Evolutionary conservation across 2,329 filamentous ascomycete genomes (phyloP), one percentile per base, ranked within the genome.

Genomic region (Diplodia corticola): DNA sequence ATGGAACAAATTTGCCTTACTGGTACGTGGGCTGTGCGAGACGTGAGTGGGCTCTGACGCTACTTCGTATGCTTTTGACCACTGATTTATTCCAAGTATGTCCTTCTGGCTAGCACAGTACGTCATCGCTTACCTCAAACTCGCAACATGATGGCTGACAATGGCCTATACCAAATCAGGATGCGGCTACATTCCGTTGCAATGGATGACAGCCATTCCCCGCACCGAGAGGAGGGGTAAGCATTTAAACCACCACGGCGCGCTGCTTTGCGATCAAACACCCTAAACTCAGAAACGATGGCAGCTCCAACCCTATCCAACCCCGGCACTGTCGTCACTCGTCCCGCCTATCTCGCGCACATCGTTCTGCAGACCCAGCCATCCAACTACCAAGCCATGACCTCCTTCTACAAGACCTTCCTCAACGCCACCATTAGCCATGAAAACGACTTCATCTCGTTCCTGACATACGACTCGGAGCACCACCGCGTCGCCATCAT

Each of bases 401-500:
- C 75, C 2, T 67, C 73, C 5, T 82, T 76, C 68, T 81, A 80
- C 70, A 71, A 71, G 50, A 71, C 68, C 3, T 78, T 81, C 63
- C 73, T 81, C 2, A 74, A 77, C 51, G 80, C 74, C 10, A 69
- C 67, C 4, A 67, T 75, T 7, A 67, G 69, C 30, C 70, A 69
- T 65, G 68, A 74, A 37, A 73, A 69, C 49, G 69, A 73, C 7
- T 22, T 15, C 26, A 26, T 46, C n/a, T 37, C 76, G 1, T 83
- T 83, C 67, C 67, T 83, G 28, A 73, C 74, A 4, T 83, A 81
- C 73, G 81, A 83, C 69, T 72, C 80, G 0, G 81, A 83, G 69
- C 81, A 83, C 68, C 82, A 84, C 70, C 80, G 82, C 33, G 73
- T 83, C 40, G 81, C 79, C n/a, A 73, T 83, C 50, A 15, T 75